Percentiles rank a stretch among this genome's conserved stretches.
phyloP scores from a whole-genome alignment of 2,329 filamentous ascomycete genomes.

The Juglanconis oblonga region DNA sequence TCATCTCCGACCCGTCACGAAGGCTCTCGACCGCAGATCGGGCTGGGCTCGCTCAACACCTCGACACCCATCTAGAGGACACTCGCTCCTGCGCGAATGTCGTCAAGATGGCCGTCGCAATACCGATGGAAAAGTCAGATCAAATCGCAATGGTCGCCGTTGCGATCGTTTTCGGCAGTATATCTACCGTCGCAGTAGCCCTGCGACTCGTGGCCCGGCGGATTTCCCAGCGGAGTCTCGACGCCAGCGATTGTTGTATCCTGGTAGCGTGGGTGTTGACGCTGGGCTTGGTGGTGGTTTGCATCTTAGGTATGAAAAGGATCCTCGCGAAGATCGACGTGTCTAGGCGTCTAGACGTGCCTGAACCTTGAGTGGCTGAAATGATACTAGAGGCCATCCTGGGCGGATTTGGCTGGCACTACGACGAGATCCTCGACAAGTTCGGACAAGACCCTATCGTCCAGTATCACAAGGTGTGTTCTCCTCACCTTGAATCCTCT shows the following conservation, averaged over 20 bases:
- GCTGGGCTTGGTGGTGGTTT: conserved; percentile 17
- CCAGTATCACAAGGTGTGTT: conserved; percentile 6
- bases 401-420: conserved; percentile 22
- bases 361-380: background rate
- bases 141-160: conserved; percentile 19
- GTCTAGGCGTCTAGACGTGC: background rate
- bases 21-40: background rate
- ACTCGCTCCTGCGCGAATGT: background rate
- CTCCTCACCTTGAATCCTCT: background rate
- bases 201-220: conserved; percentile 23
- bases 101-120: conserved; percentile 21
- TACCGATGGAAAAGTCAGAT: conserved; percentile 20
- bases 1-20: background rate
- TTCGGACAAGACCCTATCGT: conserved; percentile 19
- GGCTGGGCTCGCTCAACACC: background rate
- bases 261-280: conserved; percentile 18
- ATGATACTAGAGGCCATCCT: conserved; percentile 19
- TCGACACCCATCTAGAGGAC: background rate
- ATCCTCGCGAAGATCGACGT: background rate
- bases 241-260: conserved; percentile 25
- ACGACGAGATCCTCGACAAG: conserved; percentile 18
- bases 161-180: conserved; percentile 20
- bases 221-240: conserved; percentile 21
- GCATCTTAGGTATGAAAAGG: background rate
- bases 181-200: conserved; percentile 20